Conservation (phyloP, 2,329 filamentous ascomycete genomes). For the Pezicula radicicola region DNA sequence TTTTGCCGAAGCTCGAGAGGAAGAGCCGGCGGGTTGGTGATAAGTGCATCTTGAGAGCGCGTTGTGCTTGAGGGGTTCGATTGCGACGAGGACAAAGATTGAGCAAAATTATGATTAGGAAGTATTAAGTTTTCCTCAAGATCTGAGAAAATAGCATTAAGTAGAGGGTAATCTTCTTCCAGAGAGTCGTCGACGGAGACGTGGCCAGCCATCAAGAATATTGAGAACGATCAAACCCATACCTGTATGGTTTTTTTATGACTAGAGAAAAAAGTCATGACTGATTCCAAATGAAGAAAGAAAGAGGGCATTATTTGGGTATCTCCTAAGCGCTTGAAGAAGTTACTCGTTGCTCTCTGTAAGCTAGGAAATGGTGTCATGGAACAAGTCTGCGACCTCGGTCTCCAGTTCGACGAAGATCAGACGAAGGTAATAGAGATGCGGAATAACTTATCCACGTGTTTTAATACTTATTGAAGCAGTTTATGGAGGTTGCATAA, state of each 20-base stretch:
- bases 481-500: too few relatives aligned
- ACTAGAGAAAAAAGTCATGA: constrained; percentile 1
- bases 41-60: constrained; percentile 5
- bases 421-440: not conserved
- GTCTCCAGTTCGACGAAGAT: not conserved
- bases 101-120: constrained; percentile 8
- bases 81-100: not conserved
- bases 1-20: constrained; percentile 13
- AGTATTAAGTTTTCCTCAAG: constrained; percentile 3
- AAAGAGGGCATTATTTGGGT: not conserved
- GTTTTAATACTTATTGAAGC: too few relatives aligned
- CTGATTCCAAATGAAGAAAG: not conserved
- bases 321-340: not conserved
- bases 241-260: not conserved
- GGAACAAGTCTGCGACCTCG: constrained; percentile 1
- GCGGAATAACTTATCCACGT: not conserved
- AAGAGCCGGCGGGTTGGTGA: constrained; percentile 6
- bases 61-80: not conserved
- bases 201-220: constrained; percentile 15
- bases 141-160: constrained; percentile 1
- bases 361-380: not conserved
- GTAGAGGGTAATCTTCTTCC: constrained; percentile 6
- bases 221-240: constrained; percentile 9
- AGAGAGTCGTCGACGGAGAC: constrained; percentile 8
- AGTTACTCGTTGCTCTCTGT: not conserved